These are phyloP conservation scores for Cupressus sempervirens DNA, from an alignment of 75 land plant species.

Conservation along the genomic window DNA sequence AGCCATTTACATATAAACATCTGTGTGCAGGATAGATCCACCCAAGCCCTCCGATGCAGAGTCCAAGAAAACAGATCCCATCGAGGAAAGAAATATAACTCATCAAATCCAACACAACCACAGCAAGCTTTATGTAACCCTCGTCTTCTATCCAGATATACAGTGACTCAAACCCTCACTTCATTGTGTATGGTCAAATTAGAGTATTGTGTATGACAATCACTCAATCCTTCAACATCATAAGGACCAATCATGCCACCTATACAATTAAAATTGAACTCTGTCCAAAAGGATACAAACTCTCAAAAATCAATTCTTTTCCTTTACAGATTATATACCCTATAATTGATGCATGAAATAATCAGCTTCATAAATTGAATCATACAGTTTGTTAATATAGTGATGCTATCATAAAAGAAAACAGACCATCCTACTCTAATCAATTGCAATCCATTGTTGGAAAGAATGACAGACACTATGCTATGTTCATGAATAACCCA, in stretches of 20 bases:
- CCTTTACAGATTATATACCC: no score
- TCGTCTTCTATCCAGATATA: not conserved
- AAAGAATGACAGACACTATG: not conserved
- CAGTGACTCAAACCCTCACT: not conserved
- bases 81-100: not conserved
- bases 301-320: no score
- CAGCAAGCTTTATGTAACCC: not conserved
- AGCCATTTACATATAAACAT: not conserved
- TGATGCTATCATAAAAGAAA: not conserved
- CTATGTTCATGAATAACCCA: not conserved
- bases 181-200: not conserved
- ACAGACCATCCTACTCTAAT: not conserved
- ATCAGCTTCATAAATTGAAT: no score
- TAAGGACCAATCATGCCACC: not conserved
- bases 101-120: not conserved
- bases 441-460: not conserved
- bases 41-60: not conserved
- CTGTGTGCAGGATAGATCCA: not conserved
- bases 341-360: no score
- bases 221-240: not conserved
- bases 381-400: no score
- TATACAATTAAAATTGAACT: no score
- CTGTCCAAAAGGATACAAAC: no score
- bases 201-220: not conserved
- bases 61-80: not conserved